phyloP scores from a whole-genome alignment of 2,329 filamentous ascomycete species.

The Orbilia blumenaviensis region DNA sequence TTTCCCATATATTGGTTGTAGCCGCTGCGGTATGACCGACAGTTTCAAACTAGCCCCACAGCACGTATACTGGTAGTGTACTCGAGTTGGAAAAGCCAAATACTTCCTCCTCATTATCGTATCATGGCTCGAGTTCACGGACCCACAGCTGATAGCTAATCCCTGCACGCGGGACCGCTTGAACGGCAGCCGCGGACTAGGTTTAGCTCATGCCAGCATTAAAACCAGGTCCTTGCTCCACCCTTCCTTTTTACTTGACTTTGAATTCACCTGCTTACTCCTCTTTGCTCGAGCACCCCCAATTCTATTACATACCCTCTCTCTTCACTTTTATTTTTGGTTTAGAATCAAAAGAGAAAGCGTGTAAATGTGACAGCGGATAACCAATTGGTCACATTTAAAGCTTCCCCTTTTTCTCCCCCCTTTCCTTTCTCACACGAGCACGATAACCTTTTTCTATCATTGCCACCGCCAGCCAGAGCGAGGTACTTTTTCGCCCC shows the following conservation, averaged over 20 bases:
- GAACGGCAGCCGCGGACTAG: slow-evolving; percentile 15
- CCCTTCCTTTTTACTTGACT: background rate
- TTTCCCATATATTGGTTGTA: too few species aligned
- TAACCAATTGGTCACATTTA: slow-evolving; percentile 17
- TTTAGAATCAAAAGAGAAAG: background rate
- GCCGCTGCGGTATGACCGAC: too few species aligned
- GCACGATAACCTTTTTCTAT: background rate
- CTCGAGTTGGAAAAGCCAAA: background rate
- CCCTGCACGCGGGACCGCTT: slow-evolving; percentile 18
- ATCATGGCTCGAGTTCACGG: background rate
- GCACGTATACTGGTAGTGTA: too few species aligned
- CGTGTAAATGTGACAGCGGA: slow-evolving; percentile 19
- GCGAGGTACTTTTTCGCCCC: background rate
- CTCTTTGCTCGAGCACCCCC: slow-evolving; percentile 16
- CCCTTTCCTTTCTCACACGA: slow-evolving; percentile 11
- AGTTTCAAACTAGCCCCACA: too few species aligned
- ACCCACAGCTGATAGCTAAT: slow-evolving; percentile 13
- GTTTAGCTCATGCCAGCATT: slow-evolving; percentile 13
- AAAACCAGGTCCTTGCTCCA: slow-evolving; percentile 7
- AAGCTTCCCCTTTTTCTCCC: background rate
- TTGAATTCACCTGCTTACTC: slow-evolving; percentile 8
- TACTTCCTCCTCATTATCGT: slow-evolving; percentile 9
- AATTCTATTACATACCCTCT: slow-evolving; percentile 1
- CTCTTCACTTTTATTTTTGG: background rate
- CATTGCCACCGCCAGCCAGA: too few species aligned